These are phyloP conservation scores for Fusarium newnesense DNA, from an alignment of 2,329 filamentous ascomycete species.

Conservation along the genomic window DNA sequence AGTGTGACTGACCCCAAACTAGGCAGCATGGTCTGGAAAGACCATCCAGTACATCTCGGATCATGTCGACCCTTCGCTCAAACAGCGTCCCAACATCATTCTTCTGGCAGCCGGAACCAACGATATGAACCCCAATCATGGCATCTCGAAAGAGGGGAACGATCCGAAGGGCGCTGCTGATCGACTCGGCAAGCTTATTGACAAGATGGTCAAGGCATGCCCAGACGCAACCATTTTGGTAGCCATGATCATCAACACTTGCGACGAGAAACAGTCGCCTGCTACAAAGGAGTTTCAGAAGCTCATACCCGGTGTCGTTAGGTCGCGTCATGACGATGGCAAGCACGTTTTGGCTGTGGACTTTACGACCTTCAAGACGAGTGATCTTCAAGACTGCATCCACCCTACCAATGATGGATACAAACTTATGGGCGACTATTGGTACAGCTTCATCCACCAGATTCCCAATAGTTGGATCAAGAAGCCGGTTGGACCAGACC, in stretches of 20 bases:
- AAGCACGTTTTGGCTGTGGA: constrained; percentile 25
- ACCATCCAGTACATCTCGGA: constrained; percentile 26
- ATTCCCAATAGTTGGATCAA: constrained; percentile 36
- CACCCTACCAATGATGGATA: constrained; percentile 38
- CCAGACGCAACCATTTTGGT: constrained; percentile 22
- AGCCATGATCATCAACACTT: constrained; percentile 19
- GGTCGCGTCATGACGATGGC: background rate
- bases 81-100: constrained; percentile 20
- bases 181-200: constrained; percentile 9
- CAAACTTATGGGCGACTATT: constrained; percentile 31
- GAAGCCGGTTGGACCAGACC: constrained; percentile 22
- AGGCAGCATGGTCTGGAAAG: constrained; percentile 26
- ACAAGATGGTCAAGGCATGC: constrained; percentile 19
- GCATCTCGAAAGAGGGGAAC: constrained; percentile 22
- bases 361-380: constrained; percentile 14
- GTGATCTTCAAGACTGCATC: constrained; percentile 32
- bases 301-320: background rate
- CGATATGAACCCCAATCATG: constrained; percentile 16
- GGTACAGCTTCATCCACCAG: constrained; percentile 40
- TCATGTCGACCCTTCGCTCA: background rate
- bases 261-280: background rate
- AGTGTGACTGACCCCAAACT: background rate
- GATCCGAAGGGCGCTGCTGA: constrained; percentile 3
- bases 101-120: constrained; percentile 18
- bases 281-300: background rate